Evolutionary conservation across 768 basidiomycete species (phyloP).

Genomic region (Collybia nuda): DNA sequence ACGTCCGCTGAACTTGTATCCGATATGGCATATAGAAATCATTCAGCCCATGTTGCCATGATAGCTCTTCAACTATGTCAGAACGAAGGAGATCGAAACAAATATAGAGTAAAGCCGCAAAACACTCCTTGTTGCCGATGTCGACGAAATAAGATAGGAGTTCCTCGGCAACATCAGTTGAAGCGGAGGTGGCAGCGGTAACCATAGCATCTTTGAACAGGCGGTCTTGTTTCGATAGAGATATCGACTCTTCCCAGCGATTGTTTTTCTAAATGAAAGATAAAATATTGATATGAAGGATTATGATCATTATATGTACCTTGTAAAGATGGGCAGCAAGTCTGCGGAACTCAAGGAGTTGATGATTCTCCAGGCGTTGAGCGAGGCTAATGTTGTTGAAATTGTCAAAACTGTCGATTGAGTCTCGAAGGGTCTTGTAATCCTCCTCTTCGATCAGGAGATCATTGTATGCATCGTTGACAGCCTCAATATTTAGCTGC

Average conservation of each 20-base stretch:
- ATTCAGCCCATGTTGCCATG: conserved; percentile 94
- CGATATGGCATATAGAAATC: conserved; percentile 98
- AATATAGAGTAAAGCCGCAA: conserved; percentile 83
- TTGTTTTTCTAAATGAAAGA: conserved; percentile 73
- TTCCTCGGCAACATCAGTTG: conserved; percentile 92
- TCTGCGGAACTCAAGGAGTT: conserved; percentile 91
- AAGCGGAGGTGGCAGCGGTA: conserved; percentile 82
- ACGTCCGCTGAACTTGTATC: conserved; percentile 81
- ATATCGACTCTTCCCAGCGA: conserved; percentile 96
- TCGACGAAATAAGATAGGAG: conserved; percentile 95
- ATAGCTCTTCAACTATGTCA: conserved; percentile 91
- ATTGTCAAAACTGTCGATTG: conserved; percentile 97
- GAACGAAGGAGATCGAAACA: conserved; percentile 96
- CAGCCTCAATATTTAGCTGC: conserved; percentile 91
- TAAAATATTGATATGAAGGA: background rate
- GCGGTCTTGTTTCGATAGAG: conserved; percentile 93
- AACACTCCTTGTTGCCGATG: conserved; percentile 99
- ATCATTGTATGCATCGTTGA: conserved; percentile 98
- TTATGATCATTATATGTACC: conserved; percentile 35
- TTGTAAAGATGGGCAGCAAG: conserved; percentile 96
- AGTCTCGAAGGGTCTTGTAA: conserved; percentile 95
- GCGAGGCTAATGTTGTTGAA: conserved; percentile 92
- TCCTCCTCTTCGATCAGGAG: conserved; percentile 99
- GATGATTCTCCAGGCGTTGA: conserved; percentile 82
- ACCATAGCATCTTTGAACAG: conserved; percentile 96